Base-by-base conservation (phyloP, 108 stramenopile genomes). In the Heterococcus sp. region DNA sequence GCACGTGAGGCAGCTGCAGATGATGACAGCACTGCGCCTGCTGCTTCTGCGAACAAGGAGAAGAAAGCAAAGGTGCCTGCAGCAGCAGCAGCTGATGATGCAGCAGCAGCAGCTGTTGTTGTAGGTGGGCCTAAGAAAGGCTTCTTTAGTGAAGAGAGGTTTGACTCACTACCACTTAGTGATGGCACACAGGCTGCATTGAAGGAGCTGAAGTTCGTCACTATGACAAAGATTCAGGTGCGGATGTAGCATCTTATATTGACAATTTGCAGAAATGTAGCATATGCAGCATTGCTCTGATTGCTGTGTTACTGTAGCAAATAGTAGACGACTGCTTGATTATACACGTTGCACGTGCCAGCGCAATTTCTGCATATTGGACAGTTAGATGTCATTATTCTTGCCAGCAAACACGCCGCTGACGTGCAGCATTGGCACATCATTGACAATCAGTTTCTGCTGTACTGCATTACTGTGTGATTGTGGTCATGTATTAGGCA, bases 151-250 rank as follows among this genome's bases (percentile, higher is more conserved):
- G 72, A 75, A 27, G 37, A 46, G 71, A 28, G 8, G 11, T 99
- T 99, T 88, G 73, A 89, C 34, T 87, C 88, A 8, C 85, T 99
- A 32, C 96, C 96, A 26, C 89, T 99, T 38, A 93, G 93, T 3
- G 93, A 94, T 3, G 89, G 68, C 39, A 99, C 96, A 32, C 89
- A 94, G 76, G 37, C 73, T 21, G 94, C 92, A 4, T 85, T 99
- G 14, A 72, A 87, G 28, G 84, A 81, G 3, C 84, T 96, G 86
- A 92, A 90, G 0, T 93, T 94, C 77, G 87, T 81, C 8, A 91
- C 75, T 11, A 95, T 96, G 92, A 97, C 98, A 2, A 93, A 99
- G 79, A 94, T 99, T 33, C 79, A 81, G 72, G 79, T 31, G 30
- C 36, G n/a, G n/a, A n/a, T n/a, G n/a, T 33, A 31, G 37, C 29